Evolutionary conservation across 176 grass and related monocot species (phyloP).

Genomic region (Elymus sibiricus): DNA sequence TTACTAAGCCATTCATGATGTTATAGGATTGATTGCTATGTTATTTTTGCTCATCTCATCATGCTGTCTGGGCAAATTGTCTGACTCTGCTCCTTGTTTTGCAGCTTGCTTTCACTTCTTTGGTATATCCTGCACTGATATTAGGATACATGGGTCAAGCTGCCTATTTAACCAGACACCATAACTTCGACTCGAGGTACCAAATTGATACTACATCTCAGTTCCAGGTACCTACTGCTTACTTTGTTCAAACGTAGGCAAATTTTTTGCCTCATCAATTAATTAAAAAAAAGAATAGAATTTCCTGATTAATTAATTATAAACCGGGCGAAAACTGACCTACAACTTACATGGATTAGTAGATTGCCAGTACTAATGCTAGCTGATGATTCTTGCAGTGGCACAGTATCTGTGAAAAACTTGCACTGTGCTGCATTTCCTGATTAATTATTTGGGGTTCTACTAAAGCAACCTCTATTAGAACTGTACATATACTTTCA

Average conservation of each 20-base stretch:
- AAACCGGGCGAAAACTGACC: not conserved
- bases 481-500: no score
- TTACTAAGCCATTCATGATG: no score
- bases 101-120: slow-evolving; percentile 86
- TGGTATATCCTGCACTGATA: slow-evolving; percentile 89
- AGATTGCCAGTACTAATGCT: not conserved
- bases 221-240: slow-evolving; percentile 62
- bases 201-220: slow-evolving; percentile 93
- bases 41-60: not conserved
- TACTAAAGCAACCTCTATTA: no score
- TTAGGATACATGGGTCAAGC: slow-evolving; percentile 98
- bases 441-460: no score
- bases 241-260: no score
- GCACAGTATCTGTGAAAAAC: not conserved
- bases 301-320: no score
- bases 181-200: slow-evolving; percentile 59
- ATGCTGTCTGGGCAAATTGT: not conserved
- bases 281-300: no score
- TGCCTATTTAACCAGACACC: slow-evolving; percentile 79
- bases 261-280: no score
- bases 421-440: not conserved
- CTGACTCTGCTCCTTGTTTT: not conserved
- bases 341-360: no score
- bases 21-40: no score
- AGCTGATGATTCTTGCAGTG: not conserved